Percentiles rank a stretch among this genome's conserved stretches.
Conservation (phyloP, 202 grass and related monocot genomes). For the Hordeum pubiflorum region DNA sequence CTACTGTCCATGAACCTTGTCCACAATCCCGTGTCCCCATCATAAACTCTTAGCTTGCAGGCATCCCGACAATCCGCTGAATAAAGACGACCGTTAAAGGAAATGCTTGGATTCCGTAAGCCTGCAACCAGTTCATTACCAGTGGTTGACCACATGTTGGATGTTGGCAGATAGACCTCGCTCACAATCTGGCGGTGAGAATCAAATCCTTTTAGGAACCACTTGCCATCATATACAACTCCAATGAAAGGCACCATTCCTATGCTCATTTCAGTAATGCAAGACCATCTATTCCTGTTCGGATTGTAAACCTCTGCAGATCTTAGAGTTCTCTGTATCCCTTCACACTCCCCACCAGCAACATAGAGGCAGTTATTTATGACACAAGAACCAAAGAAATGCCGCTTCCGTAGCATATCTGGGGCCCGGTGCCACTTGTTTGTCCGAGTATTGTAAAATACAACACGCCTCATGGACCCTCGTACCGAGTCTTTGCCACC, state of each 20-base stretch:
- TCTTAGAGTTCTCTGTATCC: constrained; percentile 67
- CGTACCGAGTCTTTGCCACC: constrained; percentile 65
- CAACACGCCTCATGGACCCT: constrained; percentile 73
- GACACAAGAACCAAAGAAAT: constrained; percentile 75
- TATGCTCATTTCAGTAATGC: constrained; percentile 58
- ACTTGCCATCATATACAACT: constrained; percentile 76
- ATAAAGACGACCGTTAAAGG: constrained; percentile 50
- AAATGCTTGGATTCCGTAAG: constrained; percentile 63
- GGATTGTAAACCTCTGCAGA: constrained; percentile 79
- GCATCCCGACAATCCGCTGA: constrained; percentile 68
- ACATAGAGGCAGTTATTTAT: constrained; percentile 83
- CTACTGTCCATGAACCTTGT: constrained; percentile 62
- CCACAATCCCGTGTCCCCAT: constrained; percentile 51
- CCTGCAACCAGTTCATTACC: constrained; percentile 55
- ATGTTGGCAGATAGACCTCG: constrained; percentile 57
- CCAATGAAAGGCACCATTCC: constrained; percentile 76
- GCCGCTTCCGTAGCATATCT: constrained; percentile 74
- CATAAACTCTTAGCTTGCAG: constrained; percentile 74
- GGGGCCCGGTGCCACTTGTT: constrained; percentile 83
- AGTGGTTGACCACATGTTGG: constrained; percentile 45
- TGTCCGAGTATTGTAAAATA: constrained; percentile 76
- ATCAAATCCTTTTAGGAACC: constrained; percentile 81
- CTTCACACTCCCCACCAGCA: constrained; percentile 83
- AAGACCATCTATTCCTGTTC: constrained; percentile 69
- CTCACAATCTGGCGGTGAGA: constrained; percentile 58